Evolutionary conservation across 2,329 filamentous ascomycete genomes (phyloP), one percentile per base, ranked within the genome.

Genomic region (Aureobasidium pullulans): DNA sequence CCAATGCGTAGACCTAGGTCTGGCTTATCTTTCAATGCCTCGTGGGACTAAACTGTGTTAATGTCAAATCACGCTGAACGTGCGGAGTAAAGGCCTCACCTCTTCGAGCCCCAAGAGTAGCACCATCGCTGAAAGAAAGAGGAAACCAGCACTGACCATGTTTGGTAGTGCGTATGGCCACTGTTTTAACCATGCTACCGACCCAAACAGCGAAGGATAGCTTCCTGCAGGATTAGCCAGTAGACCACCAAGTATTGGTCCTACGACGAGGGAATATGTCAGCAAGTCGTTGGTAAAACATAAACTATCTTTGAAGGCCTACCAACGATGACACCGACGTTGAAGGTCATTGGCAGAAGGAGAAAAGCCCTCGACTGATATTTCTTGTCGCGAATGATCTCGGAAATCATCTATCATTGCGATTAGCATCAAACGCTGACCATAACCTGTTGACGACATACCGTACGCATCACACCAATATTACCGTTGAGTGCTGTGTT

Each of bases 91-190:
- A 42, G 16, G 5, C 6, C 13, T 29, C 54, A 67, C 65, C 73
- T 89, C 87, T 69, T 90, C 85, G 1, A 90, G 76, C 11, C 84
- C 85, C 28, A 89, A 75, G 59, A 87, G 75, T 2, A 87, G 79
- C 1, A 79, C 73, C 4, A 80, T 52, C 0, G 81, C 78, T 0
- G 84, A 82, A 1, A 75, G 66, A 3, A 82, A 69, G 10, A 90
- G 78, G 60, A 87, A 84, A 0, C 79, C 62, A 1, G 83, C 84
- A 66, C 84, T 88, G 52, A 88, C 74, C 0, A 90, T 71, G 66
- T 87, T 89, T 0, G 87, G 87, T 40, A 90, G 73, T 1, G 85
- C 85, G 71, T 86, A 90, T 0, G 87, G 87, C 71, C 84, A 89
- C 52, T 74, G 72, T 19, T 73, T 76, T 77, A 88, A 83, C 84